Conservation (phyloP, 805 yeast species). For the Candida orba region DNA sequence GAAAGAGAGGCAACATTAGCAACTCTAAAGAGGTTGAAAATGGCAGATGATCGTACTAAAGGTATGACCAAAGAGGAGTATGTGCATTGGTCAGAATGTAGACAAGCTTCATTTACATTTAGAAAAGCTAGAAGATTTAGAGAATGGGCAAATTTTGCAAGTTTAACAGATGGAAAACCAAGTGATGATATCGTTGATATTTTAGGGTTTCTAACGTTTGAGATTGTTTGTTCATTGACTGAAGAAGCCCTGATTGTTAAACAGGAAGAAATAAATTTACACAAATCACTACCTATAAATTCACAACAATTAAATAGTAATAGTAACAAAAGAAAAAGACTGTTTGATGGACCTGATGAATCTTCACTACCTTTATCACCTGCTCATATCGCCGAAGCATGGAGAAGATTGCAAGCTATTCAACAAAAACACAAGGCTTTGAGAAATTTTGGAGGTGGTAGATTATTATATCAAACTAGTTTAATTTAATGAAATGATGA, state of each 20-base stretch:
- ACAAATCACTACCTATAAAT: conserved; percentile 18
- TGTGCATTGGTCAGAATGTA: conserved; percentile 98
- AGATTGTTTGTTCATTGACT: conserved; percentile 89
- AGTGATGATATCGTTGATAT: conserved; percentile 96
- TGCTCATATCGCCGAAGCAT: conserved; percentile 81
- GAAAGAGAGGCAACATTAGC: conserved; percentile 86
- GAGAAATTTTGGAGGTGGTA: conserved; percentile 57
- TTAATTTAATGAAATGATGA: conserved; percentile 22
- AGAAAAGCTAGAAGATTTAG: conserved; percentile 89
- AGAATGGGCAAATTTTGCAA: conserved; percentile 91
- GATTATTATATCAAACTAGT: conserved; percentile 27
- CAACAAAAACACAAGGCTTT: conserved; percentile 55
- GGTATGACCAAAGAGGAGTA: conserved; percentile 96
- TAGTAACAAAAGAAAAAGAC: conserved; percentile 42
- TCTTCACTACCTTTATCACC: conserved; percentile 71
- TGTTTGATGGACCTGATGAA: conserved; percentile 87
- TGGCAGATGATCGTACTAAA: conserved; percentile 89
- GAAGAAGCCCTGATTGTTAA: conserved; percentile 85
- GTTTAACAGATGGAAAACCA: conserved; percentile 81
- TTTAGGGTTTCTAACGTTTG: conserved; percentile 90
- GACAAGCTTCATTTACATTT: conserved; percentile 95
- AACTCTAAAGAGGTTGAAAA: conserved; percentile 79
- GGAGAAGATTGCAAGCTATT: conserved; percentile 65
- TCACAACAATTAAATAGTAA: conserved; percentile 20
- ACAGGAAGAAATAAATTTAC: conserved; percentile 51